phyloP scores from a whole-genome alignment of 2,329 filamentous ascomycete genomes.

The Cladosporium sp. region DNA sequence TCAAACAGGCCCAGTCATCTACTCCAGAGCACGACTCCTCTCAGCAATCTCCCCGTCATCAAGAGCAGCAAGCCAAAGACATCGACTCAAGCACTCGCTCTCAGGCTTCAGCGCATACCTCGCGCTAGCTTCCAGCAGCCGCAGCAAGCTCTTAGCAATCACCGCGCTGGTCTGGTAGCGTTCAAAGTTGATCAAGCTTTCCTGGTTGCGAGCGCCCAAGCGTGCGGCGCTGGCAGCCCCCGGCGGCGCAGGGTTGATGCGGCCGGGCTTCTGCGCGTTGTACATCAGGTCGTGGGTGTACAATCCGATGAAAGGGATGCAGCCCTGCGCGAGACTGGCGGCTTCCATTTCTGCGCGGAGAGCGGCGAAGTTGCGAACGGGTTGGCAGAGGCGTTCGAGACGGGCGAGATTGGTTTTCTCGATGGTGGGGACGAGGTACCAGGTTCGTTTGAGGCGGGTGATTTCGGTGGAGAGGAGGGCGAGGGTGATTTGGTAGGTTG shows the following conservation, averaged over 20 bases:
- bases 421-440: slow-evolving; percentile 62
- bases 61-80: slow-evolving; percentile 79
- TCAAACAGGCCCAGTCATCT: background rate
- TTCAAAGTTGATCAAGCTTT: slow-evolving; percentile 78
- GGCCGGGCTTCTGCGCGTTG: slow-evolving; percentile 73
- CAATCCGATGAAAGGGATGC: slow-evolving; percentile 76
- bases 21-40: slow-evolving; percentile 28
- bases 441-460: slow-evolving; percentile 63
- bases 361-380: slow-evolving; percentile 72
- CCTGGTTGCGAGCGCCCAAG: slow-evolving; percentile 35
- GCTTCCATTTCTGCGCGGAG: slow-evolving; percentile 75
- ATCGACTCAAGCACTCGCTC: slow-evolving; percentile 72
- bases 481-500: slow-evolving; percentile 75
- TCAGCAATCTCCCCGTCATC: slow-evolving; percentile 66
- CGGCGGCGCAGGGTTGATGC: slow-evolving; percentile 52
- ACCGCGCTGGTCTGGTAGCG: slow-evolving; percentile 70
- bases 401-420: slow-evolving; percentile 65
- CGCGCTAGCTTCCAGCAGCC: slow-evolving; percentile 74
- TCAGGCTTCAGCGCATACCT: slow-evolving; percentile 70
- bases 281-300: slow-evolving; percentile 82
- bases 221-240: background rate
- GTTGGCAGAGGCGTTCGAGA: slow-evolving; percentile 69
- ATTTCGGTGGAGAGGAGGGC: slow-evolving; percentile 72
- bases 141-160: slow-evolving; percentile 73
- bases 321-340: slow-evolving; percentile 58